phyloP scores from a whole-genome alignment of 2,329 filamentous ascomycete genomes.

The Juglanconis sp. region DNA sequence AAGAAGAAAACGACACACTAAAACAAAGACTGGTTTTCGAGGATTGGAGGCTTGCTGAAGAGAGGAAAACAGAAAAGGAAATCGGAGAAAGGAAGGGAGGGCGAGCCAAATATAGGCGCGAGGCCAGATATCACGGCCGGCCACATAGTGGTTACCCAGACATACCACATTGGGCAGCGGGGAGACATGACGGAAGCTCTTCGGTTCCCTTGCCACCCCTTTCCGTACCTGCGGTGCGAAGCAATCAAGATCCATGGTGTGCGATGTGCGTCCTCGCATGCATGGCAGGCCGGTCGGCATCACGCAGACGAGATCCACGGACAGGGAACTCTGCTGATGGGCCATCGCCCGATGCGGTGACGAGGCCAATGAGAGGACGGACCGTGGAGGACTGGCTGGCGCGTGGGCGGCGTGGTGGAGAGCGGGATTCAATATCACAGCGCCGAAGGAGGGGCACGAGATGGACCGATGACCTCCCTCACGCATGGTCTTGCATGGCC shows the following conservation, averaged over 20 bases:
- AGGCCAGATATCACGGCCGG: conserved; percentile 30
- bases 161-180: conserved; percentile 13
- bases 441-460: conserved; percentile 6
- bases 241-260: conserved; percentile 11
- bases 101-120: conserved; percentile 38
- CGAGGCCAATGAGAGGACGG: conserved; percentile 24
- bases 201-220: conserved; percentile 23
- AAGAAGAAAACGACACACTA: conserved; percentile 33
- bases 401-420: conserved; percentile 11
- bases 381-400: conserved; percentile 2
- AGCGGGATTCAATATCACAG: conserved; percentile 25
- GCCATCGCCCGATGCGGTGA: conserved; percentile 20
- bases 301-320: conserved; percentile 6
- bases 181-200: conserved; percentile 20
- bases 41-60: conserved; percentile 65
- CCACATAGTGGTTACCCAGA: conserved; percentile 23
- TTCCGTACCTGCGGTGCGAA: conserved; percentile 9
- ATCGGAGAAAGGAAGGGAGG: conserved; percentile 32
- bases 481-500: too few relatives aligned
- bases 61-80: conserved; percentile 41
- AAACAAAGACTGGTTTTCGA: conserved; percentile 52
- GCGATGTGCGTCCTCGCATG: conserved; percentile 14
- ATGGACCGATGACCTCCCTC: too few relatives aligned
- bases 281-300: conserved; percentile 6
- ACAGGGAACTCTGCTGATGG: conserved; percentile 8